Evolutionary conservation across 2,329 filamentous ascomycete species (phyloP), one percentile per base, ranked within the genome.

Genomic region (Xylaria sp.): DNA sequence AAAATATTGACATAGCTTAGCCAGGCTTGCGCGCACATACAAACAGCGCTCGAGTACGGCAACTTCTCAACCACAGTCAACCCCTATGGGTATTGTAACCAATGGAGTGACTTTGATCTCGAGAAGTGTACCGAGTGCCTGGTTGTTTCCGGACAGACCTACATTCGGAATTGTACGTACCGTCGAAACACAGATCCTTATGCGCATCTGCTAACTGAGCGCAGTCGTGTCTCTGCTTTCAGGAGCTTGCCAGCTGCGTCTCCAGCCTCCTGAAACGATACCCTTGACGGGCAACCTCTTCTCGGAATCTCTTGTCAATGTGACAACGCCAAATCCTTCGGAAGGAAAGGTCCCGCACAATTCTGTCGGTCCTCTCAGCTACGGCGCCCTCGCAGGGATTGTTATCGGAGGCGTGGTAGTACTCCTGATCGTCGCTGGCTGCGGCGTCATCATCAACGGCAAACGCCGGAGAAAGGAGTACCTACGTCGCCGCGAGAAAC

Each of bases 341-440:
- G 72, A 75, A 6, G 72, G 49, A 34, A 10, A 73, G 0, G 70
- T 79, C n/a, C 62, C 76, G 0, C 70, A 75, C 35, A 77, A 78
- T 67, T 35, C 70, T 74, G 39, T 73, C 75, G 78, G 80, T 0
- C 76, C 81, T 0, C 69, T 87, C 6, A 77, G 72, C 1, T 73
- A 86, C 1, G 82, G 79, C 3, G 80, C 76, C 10, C 82, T 84
- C 57, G 82, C 85, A 0, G 85, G 83, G 62, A 82, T 87, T 55
- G 81, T 78, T 11, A 75, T 83, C 19, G 83, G 78, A 4, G 78
- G 75, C 0, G 64, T 86, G 0, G 74, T 78, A 5, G 55, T 82
- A 0, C 13, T 85, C 3, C 74, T 87, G 2, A 69, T 74, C 6
- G 10, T 80, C 1, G 64, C 74, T 7, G 84, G 84, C 8, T 81